phyloP scores from a whole-genome alignment of 2,329 filamentous ascomycete genomes.

The Alternaria arborescens region DNA sequence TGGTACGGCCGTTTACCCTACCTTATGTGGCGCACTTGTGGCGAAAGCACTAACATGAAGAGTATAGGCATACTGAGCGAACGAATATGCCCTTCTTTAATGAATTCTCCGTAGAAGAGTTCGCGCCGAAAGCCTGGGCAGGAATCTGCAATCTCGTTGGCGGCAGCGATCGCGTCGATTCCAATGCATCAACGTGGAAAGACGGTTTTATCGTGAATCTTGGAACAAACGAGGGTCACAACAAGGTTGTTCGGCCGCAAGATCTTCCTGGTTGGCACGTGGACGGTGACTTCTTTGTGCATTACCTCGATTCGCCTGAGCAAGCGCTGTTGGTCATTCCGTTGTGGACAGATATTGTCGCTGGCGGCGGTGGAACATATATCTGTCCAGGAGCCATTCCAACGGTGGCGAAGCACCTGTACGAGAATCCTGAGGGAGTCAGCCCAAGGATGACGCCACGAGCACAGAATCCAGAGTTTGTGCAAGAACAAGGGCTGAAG shows the following conservation, averaged over 20 bases:
- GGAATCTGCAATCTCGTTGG: slow-evolving; percentile 73
- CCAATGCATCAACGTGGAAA: slow-evolving; percentile 63
- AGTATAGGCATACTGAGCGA: slow-evolving; percentile 57
- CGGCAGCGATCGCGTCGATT: slow-evolving; percentile 57
- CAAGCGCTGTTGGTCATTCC: slow-evolving; percentile 74
- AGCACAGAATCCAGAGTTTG: slow-evolving; percentile 57
- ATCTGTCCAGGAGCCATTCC: slow-evolving; percentile 69
- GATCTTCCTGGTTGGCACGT: slow-evolving; percentile 71
- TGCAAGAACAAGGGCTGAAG: slow-evolving; percentile 52
- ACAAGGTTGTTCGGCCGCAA: slow-evolving; percentile 60
- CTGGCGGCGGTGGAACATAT: slow-evolving; percentile 70
- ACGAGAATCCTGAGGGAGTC: slow-evolving; percentile 70
- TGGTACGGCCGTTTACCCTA: slow-evolving; percentile 55
- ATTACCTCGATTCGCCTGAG: slow-evolving; percentile 75
- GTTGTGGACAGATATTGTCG: slow-evolving; percentile 69
- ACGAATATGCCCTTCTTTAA: slow-evolving; percentile 71
- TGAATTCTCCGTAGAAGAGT: slow-evolving; percentile 61
- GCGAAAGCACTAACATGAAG: not conserved
- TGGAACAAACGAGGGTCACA: slow-evolving; percentile 62
- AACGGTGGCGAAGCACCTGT: slow-evolving; percentile 64
- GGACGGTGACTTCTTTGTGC: slow-evolving; percentile 76
- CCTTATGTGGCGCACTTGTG: not conserved
- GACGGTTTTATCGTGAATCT: slow-evolving; percentile 76
- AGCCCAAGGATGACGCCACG: slow-evolving; percentile 71
- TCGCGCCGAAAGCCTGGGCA: slow-evolving; percentile 72